Evolutionary conservation across 139 green algal species (phyloP).

Genomic region (Pseudopediastrum boryanum): DNA sequence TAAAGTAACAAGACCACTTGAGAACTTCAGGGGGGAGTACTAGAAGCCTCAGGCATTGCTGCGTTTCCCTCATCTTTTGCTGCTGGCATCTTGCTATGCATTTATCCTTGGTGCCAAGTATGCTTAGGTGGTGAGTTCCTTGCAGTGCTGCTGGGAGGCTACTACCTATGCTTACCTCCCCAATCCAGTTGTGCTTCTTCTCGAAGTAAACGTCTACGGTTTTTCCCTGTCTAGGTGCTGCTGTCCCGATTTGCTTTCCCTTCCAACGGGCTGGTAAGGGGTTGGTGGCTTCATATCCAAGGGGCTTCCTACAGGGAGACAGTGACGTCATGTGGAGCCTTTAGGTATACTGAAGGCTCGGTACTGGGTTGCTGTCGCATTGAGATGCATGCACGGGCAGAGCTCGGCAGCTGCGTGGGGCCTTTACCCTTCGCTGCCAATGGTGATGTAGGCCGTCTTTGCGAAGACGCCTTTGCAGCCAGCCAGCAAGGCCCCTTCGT

Average conservation of each 20-base stretch:
- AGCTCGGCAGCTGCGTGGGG: neutral
- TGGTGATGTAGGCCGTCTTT: conserved; percentile 71
- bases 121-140: too few species aligned
- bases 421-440: conserved; percentile 63
- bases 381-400: neutral
- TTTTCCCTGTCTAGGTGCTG: conserved; percentile 56
- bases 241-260: conserved; percentile 71
- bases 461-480: conserved; percentile 72
- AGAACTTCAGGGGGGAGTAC: too few species aligned
- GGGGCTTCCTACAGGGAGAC: conserved; percentile 54
- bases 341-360: too few species aligned
- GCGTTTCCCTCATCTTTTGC: too few species aligned
- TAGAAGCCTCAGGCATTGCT: too few species aligned
- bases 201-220: conserved; percentile 77
- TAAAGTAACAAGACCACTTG: too few species aligned
- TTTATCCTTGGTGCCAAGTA: too few species aligned
- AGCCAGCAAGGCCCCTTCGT: conserved; percentile 67
- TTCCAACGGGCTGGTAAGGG: conserved; percentile 48
- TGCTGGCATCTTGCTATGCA: too few species aligned
- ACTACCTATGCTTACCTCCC: conserved; percentile 48
- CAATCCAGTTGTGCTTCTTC: conserved; percentile 76
- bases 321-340: neutral
- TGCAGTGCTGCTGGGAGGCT: too few species aligned
- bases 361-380: neutral
- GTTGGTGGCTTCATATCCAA: conserved; percentile 58